Evolutionary conservation across 495 filamentous ascomycete species (phyloP).

Genomic region (Neurospora sp.): DNA sequence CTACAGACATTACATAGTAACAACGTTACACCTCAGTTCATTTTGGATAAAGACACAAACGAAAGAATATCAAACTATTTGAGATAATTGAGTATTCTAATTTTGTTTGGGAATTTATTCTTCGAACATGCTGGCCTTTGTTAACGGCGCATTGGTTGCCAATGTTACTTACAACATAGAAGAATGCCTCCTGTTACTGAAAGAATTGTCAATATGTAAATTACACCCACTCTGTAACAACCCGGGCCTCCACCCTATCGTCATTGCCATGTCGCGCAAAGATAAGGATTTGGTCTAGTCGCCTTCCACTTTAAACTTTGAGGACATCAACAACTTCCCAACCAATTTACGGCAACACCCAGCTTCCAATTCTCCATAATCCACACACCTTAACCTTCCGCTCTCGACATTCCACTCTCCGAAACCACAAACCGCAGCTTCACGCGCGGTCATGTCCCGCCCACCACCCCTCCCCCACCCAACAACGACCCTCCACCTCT

Average conservation of each 20-base stretch:
- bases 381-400: background rate
- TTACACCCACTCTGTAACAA: background rate
- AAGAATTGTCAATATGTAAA: background rate
- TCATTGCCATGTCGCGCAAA: background rate
- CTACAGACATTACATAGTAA: too few relatives aligned
- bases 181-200: too few relatives aligned
- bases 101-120: too few relatives aligned
- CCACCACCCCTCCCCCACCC: conserved; percentile 12
- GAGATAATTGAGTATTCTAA: too few relatives aligned
- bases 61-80: too few relatives aligned
- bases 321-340: background rate
- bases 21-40: too few relatives aligned
- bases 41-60: too few relatives aligned
- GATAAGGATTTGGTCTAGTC: background rate
- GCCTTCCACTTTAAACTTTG: background rate
- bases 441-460: conserved; percentile 13
- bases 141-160: too few relatives aligned
- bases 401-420: background rate
- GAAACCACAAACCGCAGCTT: background rate
- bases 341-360: background rate
- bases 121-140: too few relatives aligned
- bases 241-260: background rate
- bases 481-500: conserved; percentile 48
- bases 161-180: background rate
- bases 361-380: background rate